A percentile compares a stretch with the other conserved stretches of the same genome.
These are phyloP conservation scores for Nemania sp. DNA, from an alignment of 2,329 filamentous ascomycete species.

Conservation along the genomic window DNA sequence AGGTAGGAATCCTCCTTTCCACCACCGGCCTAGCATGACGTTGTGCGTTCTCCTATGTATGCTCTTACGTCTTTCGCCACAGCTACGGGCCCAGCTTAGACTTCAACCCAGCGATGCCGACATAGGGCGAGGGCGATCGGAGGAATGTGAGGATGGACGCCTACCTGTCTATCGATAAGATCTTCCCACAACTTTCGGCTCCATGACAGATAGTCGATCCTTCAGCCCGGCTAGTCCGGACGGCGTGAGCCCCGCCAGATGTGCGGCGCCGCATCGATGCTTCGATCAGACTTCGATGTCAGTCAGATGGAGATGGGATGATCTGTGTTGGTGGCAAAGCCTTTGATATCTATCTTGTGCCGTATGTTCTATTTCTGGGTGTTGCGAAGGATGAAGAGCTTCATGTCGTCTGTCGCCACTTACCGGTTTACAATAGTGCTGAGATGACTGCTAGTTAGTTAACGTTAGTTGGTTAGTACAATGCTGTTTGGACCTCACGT, in stretches of 20 bases:
- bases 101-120: neutral
- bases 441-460: constrained; percentile 2
- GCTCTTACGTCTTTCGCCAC: neutral
- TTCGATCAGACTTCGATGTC: neutral
- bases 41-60: neutral
- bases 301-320: neutral
- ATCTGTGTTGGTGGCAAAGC: neutral
- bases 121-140: neutral
- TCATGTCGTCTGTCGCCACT: neutral
- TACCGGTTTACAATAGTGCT: neutral
- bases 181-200: neutral
- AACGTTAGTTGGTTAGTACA: neutral
- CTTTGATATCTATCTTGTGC: neutral
- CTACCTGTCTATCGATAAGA: neutral
- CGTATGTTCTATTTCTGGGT: neutral
- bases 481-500: constrained; percentile 20
- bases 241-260: neutral
- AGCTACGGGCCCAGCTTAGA: neutral
- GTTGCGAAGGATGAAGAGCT: neutral
- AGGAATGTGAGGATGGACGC: neutral
- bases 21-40: neutral
- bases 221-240: neutral
- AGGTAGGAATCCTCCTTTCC: neutral
- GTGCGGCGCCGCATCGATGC: neutral
- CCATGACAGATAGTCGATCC: neutral